A percentile compares a stretch with the other conserved stretches of the same genome.
Conservation (phyloP, 768 basidiomycete species). For the Lactarius evosmus region DNA sequence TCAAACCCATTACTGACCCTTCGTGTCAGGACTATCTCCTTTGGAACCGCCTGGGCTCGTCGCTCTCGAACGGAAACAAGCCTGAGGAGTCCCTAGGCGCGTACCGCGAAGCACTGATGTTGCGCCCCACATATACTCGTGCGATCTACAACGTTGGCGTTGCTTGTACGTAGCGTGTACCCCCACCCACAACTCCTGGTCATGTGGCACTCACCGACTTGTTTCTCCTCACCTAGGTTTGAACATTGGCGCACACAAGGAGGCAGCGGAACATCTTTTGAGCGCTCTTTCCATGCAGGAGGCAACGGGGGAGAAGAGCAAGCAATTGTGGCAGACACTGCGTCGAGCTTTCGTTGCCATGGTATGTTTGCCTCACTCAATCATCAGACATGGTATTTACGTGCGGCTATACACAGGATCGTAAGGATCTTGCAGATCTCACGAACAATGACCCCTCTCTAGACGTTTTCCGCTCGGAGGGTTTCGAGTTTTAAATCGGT, state of each 20-base stretch:
- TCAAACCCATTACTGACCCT: background rate
- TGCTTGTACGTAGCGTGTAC: slow-evolving; percentile 64
- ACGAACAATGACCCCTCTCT: slow-evolving; percentile 64
- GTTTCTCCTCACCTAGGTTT: slow-evolving; percentile 53
- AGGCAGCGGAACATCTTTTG: slow-evolving; percentile 95
- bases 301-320: slow-evolving; percentile 64
- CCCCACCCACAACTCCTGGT: slow-evolving; percentile 5
- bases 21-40: slow-evolving; percentile 73
- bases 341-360: slow-evolving; percentile 75
- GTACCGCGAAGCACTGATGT: slow-evolving; percentile 83
- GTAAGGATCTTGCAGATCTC: slow-evolving; percentile 75
- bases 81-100: slow-evolving; percentile 92
- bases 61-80: slow-evolving; percentile 88
- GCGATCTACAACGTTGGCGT: slow-evolving; percentile 98
- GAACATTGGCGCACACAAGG: slow-evolving; percentile 92
- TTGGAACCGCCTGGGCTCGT: slow-evolving; percentile 96
- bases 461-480: slow-evolving; percentile 72
- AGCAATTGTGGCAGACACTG: slow-evolving; percentile 88
- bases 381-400: slow-evolving; percentile 8
- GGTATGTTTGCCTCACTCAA: slow-evolving; percentile 45
- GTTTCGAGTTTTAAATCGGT: slow-evolving; percentile 74
- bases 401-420: slow-evolving; percentile 49
- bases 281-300: slow-evolving; percentile 81
- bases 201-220: slow-evolving; percentile 12
- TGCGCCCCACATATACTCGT: slow-evolving; percentile 93